Evolutionary conservation across 2,329 filamentous ascomycete species (phyloP).

Genomic region (Neofusicoccum laricinum): DNA sequence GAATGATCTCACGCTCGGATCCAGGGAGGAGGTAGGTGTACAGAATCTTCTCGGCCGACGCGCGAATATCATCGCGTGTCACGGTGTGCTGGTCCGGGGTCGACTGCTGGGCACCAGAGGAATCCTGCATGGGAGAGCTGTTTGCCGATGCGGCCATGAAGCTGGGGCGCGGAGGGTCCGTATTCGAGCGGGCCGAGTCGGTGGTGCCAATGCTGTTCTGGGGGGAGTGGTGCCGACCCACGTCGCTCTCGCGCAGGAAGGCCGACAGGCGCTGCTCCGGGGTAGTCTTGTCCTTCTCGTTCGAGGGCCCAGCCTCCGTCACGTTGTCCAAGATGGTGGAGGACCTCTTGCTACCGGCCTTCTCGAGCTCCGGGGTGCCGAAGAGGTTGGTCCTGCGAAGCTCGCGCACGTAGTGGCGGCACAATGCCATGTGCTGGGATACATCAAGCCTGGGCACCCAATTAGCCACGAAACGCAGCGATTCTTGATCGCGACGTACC

Average conservation of each 20-base stretch:
- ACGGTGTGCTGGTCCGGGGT: constrained; percentile 69
- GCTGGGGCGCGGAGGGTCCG: constrained; percentile 54
- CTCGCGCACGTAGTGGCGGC: constrained; percentile 94
- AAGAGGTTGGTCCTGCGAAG: constrained; percentile 89
- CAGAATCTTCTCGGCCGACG: constrained; percentile 96
- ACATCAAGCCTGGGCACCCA: constrained; percentile 82
- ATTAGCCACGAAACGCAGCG: constrained; percentile 23
- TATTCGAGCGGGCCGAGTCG: constrained; percentile 53
- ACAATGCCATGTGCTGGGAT: constrained; percentile 96
- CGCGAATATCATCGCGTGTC: constrained; percentile 82
- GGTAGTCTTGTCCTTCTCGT: constrained; percentile 65
- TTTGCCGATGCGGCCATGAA: constrained; percentile 68
- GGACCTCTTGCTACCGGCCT: constrained; percentile 72
- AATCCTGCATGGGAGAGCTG: constrained; percentile 56
- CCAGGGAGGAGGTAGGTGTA: constrained; percentile 94
- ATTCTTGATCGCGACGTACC: constrained; percentile 55
- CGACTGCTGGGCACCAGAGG: constrained; percentile 28
- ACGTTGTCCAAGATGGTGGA: constrained; percentile 69
- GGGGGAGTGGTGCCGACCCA: constrained; percentile 44
- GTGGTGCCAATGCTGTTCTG: constrained; percentile 46
- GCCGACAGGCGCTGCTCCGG: constrained; percentile 89
- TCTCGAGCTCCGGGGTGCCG: constrained; percentile 87
- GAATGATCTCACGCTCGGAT: constrained; percentile 93
- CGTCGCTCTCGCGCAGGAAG: constrained; percentile 66
- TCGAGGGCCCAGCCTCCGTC: constrained; percentile 57